phyloP scores from a whole-genome alignment of 2,329 filamentous ascomycete species.

The Drechslera avenae region DNA sequence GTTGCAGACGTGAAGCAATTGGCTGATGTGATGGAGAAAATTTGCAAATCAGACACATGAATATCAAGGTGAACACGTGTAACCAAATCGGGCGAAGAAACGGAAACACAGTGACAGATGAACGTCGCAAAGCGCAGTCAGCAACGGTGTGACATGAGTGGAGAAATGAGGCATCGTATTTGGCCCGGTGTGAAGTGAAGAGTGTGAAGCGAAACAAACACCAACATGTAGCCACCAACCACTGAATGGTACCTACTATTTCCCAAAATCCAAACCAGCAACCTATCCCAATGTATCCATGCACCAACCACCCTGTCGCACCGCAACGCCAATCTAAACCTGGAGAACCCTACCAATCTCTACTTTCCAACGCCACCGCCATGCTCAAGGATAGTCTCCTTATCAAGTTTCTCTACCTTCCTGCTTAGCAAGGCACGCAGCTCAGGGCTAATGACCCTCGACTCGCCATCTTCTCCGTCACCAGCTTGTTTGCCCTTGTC shows the following conservation, averaged over 20 bases:
- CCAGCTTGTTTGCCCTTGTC: constrained; percentile 45
- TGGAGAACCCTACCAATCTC: background rate
- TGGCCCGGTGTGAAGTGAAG: constrained; percentile 8
- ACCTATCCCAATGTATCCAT: background rate
- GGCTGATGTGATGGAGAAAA: constrained; percentile 1
- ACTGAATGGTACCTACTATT: too few relatives aligned
- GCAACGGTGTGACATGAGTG: background rate
- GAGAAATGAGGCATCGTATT: background rate
- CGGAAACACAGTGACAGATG: background rate
- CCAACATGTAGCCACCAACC: too few relatives aligned
- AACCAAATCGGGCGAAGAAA: background rate
- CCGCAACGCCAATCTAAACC: constrained; percentile 9
- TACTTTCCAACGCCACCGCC: constrained; percentile 25
- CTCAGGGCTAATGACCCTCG: constrained; percentile 67
- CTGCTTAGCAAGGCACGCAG: constrained; percentile 65
- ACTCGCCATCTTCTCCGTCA: constrained; percentile 34
- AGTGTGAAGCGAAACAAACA: background rate
- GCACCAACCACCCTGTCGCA: background rate
- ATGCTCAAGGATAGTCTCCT: constrained; percentile 49
- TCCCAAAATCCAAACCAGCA: background rate
- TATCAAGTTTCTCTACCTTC: constrained; percentile 60
- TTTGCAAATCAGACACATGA: constrained; percentile 5
- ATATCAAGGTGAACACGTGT: background rate
- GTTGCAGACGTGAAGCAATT: constrained; percentile 5
- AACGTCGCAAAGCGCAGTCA: background rate